Conservation (phyloP, 805 yeast species). For the Sugiyamaella qingdaonensis region DNA sequence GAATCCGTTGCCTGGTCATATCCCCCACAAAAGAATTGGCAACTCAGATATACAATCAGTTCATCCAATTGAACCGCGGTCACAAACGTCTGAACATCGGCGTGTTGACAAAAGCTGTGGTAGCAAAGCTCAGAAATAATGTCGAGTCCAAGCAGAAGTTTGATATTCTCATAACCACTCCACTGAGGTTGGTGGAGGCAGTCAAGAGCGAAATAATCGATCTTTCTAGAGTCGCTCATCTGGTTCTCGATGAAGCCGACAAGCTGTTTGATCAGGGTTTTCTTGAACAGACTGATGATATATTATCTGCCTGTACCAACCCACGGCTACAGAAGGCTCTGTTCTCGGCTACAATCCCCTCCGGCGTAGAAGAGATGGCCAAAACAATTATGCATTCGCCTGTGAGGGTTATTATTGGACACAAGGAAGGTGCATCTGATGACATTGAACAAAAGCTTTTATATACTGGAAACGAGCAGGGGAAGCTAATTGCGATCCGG, state of each 20-base stretch:
- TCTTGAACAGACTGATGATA: slow-evolving; percentile 84
- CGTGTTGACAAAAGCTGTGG: slow-evolving; percentile 67
- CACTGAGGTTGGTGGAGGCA: slow-evolving; percentile 78
- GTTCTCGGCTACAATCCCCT: slow-evolving; percentile 94
- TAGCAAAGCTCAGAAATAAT: slow-evolving; percentile 56
- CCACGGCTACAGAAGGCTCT: slow-evolving; percentile 60
- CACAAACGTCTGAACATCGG: slow-evolving; percentile 52
- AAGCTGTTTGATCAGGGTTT: slow-evolving; percentile 80
- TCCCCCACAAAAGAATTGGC: slow-evolving; percentile 97
- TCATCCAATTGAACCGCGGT: slow-evolving; percentile 52
- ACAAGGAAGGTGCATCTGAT: slow-evolving; percentile 85
- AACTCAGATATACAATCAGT: slow-evolving; percentile 70
- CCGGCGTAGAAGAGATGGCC: slow-evolving; percentile 87
- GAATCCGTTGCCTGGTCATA: slow-evolving; percentile 70
- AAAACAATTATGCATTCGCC: slow-evolving; percentile 80
- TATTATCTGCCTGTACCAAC: slow-evolving; percentile 53
- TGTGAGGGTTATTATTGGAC: slow-evolving; percentile 83
- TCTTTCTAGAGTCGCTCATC: slow-evolving; percentile 61
- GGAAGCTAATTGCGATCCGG: slow-evolving; percentile 87
- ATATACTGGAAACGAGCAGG: slow-evolving; percentile 90
- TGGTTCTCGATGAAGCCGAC: slow-evolving; percentile 95
- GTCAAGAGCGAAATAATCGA: slow-evolving; percentile 58
- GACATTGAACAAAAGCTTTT: slow-evolving; percentile 78
- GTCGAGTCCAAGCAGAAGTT: slow-evolving; percentile 57
- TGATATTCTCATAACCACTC: slow-evolving; percentile 83